These are phyloP conservation scores for Trametes meyenii DNA, from an alignment of 768 basidiomycete genomes.

Conservation along the genomic window DNA sequence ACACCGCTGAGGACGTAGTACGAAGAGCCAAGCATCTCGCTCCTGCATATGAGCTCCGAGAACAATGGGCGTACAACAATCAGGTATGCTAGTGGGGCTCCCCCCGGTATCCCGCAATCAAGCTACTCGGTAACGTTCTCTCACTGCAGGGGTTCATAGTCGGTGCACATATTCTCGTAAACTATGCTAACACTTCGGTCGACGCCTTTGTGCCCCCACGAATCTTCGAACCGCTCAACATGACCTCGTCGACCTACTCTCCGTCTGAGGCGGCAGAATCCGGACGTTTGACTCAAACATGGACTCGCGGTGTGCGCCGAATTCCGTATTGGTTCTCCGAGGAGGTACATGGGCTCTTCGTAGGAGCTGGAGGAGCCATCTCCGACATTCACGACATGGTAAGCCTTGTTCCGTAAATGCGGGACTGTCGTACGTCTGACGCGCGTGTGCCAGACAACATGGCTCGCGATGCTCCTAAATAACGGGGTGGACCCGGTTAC, in stretches of 20 bases:
- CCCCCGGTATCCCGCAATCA: too few relatives aligned
- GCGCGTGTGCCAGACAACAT: slow-evolving; percentile 36
- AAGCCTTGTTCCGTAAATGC: slow-evolving; percentile 2
- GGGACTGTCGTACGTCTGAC: not conserved
- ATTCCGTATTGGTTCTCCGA: slow-evolving; percentile 40
- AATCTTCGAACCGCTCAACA: slow-evolving; percentile 44
- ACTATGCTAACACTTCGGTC: slow-evolving; percentile 37
- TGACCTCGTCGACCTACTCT: slow-evolving; percentile 45
- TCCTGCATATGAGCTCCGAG: slow-evolving; percentile 40
- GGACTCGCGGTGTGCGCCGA: slow-evolving; percentile 36
- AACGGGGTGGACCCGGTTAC: slow-evolving; percentile 37
- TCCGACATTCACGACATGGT: slow-evolving; percentile 47
- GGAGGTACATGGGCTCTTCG: slow-evolving; percentile 29
- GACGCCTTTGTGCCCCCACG: slow-evolving; percentile 44
- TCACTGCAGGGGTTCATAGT: slow-evolving; percentile 42
- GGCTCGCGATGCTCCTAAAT: slow-evolving; percentile 42
- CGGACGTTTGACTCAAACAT: slow-evolving; percentile 39
- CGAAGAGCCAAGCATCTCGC: slow-evolving; percentile 32
- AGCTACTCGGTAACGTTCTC: not conserved
- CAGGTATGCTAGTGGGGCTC: slow-evolving; percentile 20
- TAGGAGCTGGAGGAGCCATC: slow-evolving; percentile 48
- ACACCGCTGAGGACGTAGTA: slow-evolving; percentile 31
- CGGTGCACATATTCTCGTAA: slow-evolving; percentile 37
- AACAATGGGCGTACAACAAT: slow-evolving; percentile 44
- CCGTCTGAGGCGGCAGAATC: slow-evolving; percentile 36